Evolutionary conservation across 768 basidiomycete species (phyloP).

Genomic region (Boletus rubescentipes): DNA sequence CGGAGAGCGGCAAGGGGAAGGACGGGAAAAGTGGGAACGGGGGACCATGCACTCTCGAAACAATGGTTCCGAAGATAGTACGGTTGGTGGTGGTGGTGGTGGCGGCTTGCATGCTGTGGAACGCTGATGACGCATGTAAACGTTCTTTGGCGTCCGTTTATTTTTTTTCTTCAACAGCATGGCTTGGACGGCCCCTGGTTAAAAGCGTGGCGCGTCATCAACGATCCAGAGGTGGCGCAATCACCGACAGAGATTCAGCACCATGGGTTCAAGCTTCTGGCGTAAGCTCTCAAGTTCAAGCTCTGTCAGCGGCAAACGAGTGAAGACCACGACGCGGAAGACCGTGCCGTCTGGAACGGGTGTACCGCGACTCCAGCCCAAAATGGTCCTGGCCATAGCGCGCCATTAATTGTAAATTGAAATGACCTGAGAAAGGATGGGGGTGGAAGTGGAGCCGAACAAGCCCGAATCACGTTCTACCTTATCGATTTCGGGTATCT

Average conservation of each 20-base stretch:
- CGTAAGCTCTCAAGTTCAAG: not conserved
- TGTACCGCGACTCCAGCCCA: not conserved
- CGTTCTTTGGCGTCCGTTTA: not conserved
- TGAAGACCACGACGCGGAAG: not conserved
- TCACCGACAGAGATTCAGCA: constrained; percentile 16
- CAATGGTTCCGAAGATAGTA: not conserved
- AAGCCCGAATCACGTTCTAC: constrained; percentile 10
- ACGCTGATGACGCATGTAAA: constrained; percentile 2
- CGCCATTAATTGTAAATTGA: not conserved
- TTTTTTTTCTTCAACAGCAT: constrained; percentile 3
- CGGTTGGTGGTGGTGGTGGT: not conserved
- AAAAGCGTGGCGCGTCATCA: constrained; percentile 8
- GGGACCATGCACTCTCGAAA: not conserved
- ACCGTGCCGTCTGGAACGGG: not conserved
- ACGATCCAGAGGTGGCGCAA: constrained; percentile 17
- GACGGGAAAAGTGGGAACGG: not conserved
- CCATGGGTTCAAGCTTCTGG: not conserved
- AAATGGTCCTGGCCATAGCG: not conserved
- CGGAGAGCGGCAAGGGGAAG: not conserved
- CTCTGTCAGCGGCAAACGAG: not conserved
- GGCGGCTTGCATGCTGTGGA: constrained; percentile 5
- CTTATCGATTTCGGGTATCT: constrained; percentile 24
- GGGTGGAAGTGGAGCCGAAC: not conserved
- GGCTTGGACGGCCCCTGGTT: not conserved
- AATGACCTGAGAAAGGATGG: not conserved